phyloP scores from a whole-genome alignment of 345 rosid species.

The Brassica cretica region DNA sequence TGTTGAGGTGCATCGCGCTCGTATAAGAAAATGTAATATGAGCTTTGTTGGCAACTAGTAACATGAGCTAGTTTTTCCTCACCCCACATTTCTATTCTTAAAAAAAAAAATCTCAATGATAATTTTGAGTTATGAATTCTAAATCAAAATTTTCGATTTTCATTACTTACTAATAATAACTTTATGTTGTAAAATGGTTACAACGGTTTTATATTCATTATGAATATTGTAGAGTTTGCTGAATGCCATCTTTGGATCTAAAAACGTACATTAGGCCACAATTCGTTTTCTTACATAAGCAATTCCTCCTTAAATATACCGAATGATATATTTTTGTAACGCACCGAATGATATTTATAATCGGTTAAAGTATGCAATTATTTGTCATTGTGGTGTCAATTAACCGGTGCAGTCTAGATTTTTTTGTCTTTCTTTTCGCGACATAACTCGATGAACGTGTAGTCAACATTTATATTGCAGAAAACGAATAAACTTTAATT shows the following conservation, averaged over 20 bases:
- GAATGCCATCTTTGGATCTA: background rate
- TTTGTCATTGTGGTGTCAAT: conserved; percentile 6
- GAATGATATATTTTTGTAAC: no score
- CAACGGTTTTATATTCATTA: background rate
- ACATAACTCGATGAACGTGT: conserved; percentile 11
- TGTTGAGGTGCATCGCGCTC: background rate
- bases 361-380: background rate
- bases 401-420: background rate
- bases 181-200: background rate
- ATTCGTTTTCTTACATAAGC: background rate
- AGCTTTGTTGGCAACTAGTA: background rate
- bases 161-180: background rate
- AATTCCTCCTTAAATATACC: conserved; percentile 5
- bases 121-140: background rate
- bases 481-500: conserved; percentile 21
- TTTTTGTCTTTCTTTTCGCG: conserved; percentile 22
- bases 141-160: background rate
- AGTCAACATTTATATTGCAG: conserved; percentile 1
- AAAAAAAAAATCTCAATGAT: background rate
- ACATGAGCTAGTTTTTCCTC: background rate
- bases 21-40: background rate
- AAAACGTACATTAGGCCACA: background rate
- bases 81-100: background rate
- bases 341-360: background rate
- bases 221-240: background rate